Base-by-base conservation (phyloP, 2,329 filamentous ascomycete genomes). In the Hirsutella minnesotensis region DNA sequence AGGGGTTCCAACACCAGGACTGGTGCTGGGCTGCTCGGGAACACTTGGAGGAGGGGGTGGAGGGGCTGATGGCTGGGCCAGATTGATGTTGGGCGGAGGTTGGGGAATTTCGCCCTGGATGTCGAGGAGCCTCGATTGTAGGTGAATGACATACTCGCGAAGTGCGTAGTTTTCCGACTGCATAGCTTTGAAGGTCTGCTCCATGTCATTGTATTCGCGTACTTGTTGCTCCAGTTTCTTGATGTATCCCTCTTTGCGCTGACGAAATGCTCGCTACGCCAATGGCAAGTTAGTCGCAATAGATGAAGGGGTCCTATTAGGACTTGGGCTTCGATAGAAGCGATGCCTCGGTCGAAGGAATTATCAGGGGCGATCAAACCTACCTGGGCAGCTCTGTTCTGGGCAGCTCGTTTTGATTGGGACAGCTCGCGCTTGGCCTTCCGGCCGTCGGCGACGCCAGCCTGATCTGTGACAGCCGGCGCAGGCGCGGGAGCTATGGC, bases 211-310 rank as follows among this genome's bases (percentile, higher is more conserved):
- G 51, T 79, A 85, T 24, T 92, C 86, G 55, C 86, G 81, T 41
- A 95, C 87, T 60, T 96, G 86, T 58, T 92, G 84, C 64, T 98
- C 92, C 7, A 98, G 75, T 61, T 94, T 94, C 69, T 94, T 94
- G 63, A 98, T 98, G 62, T 98, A 95, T 38, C 86, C 86, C 65
- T 98, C 92, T 61, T 98, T 98, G 49, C 92, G 84, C 66, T 96
- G 89, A 35, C 92, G 86, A 66, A 98, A 98, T 35, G 92, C 92
- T 60, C 92, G 80, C 90, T 98, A 54, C 9, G 5, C 16, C n/a
- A 22, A 27, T 15, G 13, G 33, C 30, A 29, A 13, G 24, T 42
- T 16, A 42, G n/a, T n/a, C n/a, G 24, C 34, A 13, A 5, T 9
- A 16, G 4, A 12, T 10, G 21, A 22, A 4, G 16, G 19, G 15